Evolutionary conservation across 1,139 yeast species (phyloP).

Genomic region (Arxiozyma telluris): DNA sequence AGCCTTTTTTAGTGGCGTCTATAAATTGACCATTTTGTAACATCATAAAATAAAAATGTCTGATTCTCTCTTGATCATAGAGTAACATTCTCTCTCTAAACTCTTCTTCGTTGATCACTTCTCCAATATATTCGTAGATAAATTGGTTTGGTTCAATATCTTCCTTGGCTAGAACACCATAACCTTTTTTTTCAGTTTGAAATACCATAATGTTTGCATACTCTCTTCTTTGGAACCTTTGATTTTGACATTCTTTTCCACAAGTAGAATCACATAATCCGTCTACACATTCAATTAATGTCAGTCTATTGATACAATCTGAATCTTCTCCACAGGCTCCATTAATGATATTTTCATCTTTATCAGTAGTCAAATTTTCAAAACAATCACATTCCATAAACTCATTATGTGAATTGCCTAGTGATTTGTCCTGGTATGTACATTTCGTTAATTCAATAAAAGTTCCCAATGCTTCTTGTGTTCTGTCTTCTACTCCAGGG

Average conservation of each 20-base stretch:
- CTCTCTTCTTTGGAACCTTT: constrained; percentile 68
- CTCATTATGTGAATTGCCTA: constrained; percentile 60
- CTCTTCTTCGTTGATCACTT: constrained; percentile 69
- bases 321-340: constrained; percentile 78
- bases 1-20: constrained; percentile 86
- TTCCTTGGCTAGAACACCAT: constrained; percentile 68
- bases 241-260: constrained; percentile 76
- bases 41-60: constrained; percentile 97
- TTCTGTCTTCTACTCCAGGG: constrained; percentile 45
- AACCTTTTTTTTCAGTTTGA: constrained; percentile 77
- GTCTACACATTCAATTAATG: constrained; percentile 84
- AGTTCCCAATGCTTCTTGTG: constrained; percentile 57
- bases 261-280: constrained; percentile 53
- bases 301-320: constrained; percentile 84
- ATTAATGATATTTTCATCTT: constrained; percentile 34
- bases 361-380: constrained; percentile 22
- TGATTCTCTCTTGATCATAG: constrained; percentile 62
- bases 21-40: constrained; percentile 85
- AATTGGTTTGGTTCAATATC: constrained; percentile 55
- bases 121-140: constrained; percentile 89
- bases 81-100: constrained; percentile 66
- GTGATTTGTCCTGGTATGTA: constrained; percentile 46
- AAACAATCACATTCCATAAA: constrained; percentile 86
- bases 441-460: constrained; percentile 53
- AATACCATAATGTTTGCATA: constrained; percentile 71